These are phyloP conservation scores for Verbascum thapsus DNA, from an alignment of 257 asterid genomes.

Conservation along the genomic window DNA sequence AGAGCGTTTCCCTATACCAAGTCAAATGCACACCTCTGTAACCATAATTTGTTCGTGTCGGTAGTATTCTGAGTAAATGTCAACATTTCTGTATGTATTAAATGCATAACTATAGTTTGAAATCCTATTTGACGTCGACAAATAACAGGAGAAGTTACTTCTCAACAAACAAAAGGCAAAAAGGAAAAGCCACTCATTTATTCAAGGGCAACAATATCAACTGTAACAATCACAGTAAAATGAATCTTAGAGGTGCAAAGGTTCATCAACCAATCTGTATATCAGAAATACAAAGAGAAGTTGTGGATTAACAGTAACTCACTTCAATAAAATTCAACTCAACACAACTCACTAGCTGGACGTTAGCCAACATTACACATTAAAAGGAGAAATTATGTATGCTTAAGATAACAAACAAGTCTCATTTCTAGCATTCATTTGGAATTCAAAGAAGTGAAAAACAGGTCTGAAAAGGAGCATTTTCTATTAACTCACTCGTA, in stretches of 20 bases:
- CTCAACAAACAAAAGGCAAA: slow-evolving; percentile 14
- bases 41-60: slow-evolving; percentile 10
- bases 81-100: background rate
- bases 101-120: slow-evolving; percentile 7
- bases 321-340: slow-evolving; percentile 17
- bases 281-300: background rate
- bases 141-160: slow-evolving; percentile 21
- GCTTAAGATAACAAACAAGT: background rate
- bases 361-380: background rate
- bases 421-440: background rate
- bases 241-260: background rate
- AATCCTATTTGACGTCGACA: background rate
- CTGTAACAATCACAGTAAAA: slow-evolving; percentile 13
- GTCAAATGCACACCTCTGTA: background rate
- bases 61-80: background rate
- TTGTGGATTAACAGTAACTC: slow-evolving; percentile 11
- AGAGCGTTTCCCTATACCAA: slow-evolving; percentile 1
- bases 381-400: background rate
- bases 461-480: background rate
- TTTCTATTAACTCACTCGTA: slow-evolving; percentile 75
- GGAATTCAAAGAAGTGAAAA: background rate
- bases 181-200: slow-evolving; percentile 17
- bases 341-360: slow-evolving; percentile 11
- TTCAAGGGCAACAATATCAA: slow-evolving; percentile 11
- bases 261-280: background rate